Base-by-base conservation (phyloP, 768 basidiomycete species). In the Calvatia gigantea region DNA sequence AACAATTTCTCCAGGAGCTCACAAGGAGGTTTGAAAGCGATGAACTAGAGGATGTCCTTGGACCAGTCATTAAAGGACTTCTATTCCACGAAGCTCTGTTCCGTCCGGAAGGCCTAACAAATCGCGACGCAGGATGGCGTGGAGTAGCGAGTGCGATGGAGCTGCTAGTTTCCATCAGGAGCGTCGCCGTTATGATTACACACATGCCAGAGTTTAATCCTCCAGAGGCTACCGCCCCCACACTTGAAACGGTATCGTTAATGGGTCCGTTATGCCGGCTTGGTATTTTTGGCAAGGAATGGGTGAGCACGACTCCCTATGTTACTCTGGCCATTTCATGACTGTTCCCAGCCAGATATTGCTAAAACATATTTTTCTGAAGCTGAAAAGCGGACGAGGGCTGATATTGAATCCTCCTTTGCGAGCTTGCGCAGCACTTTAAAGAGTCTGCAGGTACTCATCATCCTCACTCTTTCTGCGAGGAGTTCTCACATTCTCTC, bases 261-360 rank as follows among this genome's bases (percentile, higher is more conserved):
- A 72, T 98, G 61, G 97, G 97, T 0, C 94, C 93, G 1, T 70
- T 98, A 25, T 83, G 89, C 58, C 76, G 94, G 31, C 75, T 98
- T 50, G 87, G 89, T 35, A 85, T 94, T 4, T 98, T 96, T 66
- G 81, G 86, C n/a, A 73, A 84, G 52, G 90, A 98, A 79, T 95
- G 92, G 86, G 89, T 95, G 66, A 61, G 80, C 72, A 28, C 27
- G 43, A 19, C 11, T 57, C 42, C 14, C 32, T 32, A 15, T 29
- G 38, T 45, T 43, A 4, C 41, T 6, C 52, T 42, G 19, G 19
- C 51, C 42, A 49, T 21, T 33, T 60, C 62, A 48, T 60, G 48
- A 25, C 57, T 49, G 44, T 43, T 23, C 59, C 7, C 63, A 95
- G 95, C 91, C 91, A 8, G 72, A 72, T 9, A 83, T 98, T 51